A percentile compares a stretch with the other conserved stretches of the same genome.
Conservation (phyloP, 176 grass and related monocot species). For the maize (Zea mays) region DNA sequence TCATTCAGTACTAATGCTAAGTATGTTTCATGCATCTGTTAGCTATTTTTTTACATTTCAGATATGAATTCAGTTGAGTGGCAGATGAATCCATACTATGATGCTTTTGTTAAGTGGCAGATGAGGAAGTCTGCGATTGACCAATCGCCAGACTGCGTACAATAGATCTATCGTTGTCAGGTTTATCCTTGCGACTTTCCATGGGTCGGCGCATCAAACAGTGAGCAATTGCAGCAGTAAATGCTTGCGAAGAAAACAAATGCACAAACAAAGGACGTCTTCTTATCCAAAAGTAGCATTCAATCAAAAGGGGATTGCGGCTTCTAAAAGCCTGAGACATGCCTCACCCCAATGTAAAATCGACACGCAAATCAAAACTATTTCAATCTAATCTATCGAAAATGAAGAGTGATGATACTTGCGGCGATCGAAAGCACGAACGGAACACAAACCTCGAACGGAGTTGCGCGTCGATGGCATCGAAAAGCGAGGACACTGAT, state of each 20-base stretch:
- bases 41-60: too few relatives aligned
- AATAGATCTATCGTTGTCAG: conserved; percentile 43
- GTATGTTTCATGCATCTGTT: too few relatives aligned
- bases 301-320: not conserved
- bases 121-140: not conserved
- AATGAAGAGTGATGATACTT: not conserved
- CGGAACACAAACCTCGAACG: not conserved
- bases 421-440: conserved; percentile 7
- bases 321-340: not conserved
- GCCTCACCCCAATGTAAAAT: conserved; percentile 3
- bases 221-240: not conserved
- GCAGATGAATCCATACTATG: too few relatives aligned
- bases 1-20: too few relatives aligned
- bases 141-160: not conserved
- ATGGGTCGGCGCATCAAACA: conserved; percentile 20
- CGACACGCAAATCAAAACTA: not conserved
- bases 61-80: too few relatives aligned
- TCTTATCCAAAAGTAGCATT: not conserved
- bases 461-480: conserved; percentile 9
- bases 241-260: not conserved
- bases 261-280: not conserved
- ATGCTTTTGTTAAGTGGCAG: too few relatives aligned
- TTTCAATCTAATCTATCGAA: not conserved
- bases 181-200: conserved; percentile 30
- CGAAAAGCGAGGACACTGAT: not conserved